Evolutionary conservation across 345 rosid genomes (phyloP).

Genomic region (Erucastrum elatum): DNA sequence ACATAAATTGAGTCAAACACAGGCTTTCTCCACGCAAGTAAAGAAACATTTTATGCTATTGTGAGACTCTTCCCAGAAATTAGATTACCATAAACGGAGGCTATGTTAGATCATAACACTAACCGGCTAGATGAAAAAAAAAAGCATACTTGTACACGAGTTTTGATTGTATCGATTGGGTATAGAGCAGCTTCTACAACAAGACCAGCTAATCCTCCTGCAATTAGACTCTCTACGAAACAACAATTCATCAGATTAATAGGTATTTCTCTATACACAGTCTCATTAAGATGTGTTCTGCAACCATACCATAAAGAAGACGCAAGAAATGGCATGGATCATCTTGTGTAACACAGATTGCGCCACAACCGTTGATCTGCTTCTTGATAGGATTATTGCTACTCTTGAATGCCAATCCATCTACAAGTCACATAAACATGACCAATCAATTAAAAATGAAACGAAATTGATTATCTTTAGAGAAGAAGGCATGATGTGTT

Average conservation of each 20-base stretch:
- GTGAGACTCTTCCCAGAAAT: too few relatives aligned
- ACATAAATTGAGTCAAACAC: too few relatives aligned
- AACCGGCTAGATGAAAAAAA: too few relatives aligned
- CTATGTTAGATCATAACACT: too few relatives aligned
- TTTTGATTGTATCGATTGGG: slow-evolving; percentile 88
- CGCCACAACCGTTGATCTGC: slow-evolving; percentile 5
- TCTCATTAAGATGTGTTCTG: background rate
- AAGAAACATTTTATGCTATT: too few relatives aligned
- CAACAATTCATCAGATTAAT: background rate
- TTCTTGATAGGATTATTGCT: slow-evolving; percentile 23
- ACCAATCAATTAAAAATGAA: background rate
- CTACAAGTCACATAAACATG: slow-evolving; percentile 14
- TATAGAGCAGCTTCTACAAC: slow-evolving; percentile 79
- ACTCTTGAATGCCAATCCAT: slow-evolving; percentile 35
- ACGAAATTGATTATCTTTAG: background rate
- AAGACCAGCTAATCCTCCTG: slow-evolving; percentile 84
- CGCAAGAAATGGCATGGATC: slow-evolving; percentile 46
- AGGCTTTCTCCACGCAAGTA: too few relatives aligned
- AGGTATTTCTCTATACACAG: background rate
- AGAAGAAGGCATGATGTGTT: background rate
- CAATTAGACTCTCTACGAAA: slow-evolving; percentile 60
- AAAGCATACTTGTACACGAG: too few relatives aligned
- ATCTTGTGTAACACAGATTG: slow-evolving; percentile 29
- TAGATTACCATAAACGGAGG: too few relatives aligned
- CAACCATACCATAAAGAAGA: slow-evolving; percentile 42